Percentiles rank a stretch among this genome's conserved stretches.
Conservation (phyloP, 495 filamentous ascomycete genomes). For the Cairneyella variabilis region DNA sequence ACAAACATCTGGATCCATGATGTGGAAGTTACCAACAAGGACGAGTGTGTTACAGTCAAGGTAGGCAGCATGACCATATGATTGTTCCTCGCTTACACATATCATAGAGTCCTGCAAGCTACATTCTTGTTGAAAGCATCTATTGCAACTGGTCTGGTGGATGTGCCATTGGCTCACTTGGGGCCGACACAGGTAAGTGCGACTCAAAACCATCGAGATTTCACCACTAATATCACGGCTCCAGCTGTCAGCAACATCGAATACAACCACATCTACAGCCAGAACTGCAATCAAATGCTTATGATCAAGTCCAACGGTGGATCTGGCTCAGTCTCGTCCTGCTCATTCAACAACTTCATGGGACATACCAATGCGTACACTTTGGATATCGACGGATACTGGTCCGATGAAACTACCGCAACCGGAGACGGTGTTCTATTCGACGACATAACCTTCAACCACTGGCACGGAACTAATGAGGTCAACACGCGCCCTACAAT, state of each 20-base stretch:
- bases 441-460: no score
- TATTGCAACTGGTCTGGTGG: conserved; percentile 44
- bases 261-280: conserved; percentile 17
- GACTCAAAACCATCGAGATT: no score
- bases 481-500: not conserved
- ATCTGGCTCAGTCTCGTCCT: not conserved
- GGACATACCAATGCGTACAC: not conserved
- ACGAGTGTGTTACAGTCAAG: conserved; percentile 38
- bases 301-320: not conserved
- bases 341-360: not conserved
- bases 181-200: conserved; percentile 29
- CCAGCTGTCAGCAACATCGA: not conserved
- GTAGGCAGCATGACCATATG: no score
- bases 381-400: not conserved
- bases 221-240: no score
- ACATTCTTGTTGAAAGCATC: conserved; percentile 50
- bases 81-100: no score
- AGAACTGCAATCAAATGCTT: conserved; percentile 53
- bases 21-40: conserved; percentile 48
- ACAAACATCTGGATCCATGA: conserved; percentile 51
- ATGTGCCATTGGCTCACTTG: conserved; percentile 48
- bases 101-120: no score
- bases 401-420: not conserved
- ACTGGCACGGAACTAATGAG: not conserved
- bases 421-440: not conserved